Conservation (phyloP, 768 basidiomycete genomes). For the Mycena sanguinolenta region DNA sequence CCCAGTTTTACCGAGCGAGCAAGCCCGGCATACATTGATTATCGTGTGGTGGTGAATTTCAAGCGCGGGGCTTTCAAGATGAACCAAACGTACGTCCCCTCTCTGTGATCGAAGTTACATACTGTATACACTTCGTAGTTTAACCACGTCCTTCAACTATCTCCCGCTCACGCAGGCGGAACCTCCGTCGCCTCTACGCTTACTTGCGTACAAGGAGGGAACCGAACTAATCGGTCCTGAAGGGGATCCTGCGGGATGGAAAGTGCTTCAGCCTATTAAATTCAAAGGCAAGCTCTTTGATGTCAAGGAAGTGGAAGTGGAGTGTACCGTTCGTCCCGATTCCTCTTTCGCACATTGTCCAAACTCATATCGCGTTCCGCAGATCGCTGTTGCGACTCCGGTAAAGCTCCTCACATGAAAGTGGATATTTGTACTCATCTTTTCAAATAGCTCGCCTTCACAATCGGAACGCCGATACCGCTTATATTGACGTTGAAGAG, state of each 20-base stretch:
- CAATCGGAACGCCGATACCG: conserved; percentile 66
- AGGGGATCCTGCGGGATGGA: conserved; percentile 56
- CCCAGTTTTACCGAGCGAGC: conserved; percentile 69
- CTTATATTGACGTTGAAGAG: conserved; percentile 61
- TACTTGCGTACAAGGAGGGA: conserved; percentile 50
- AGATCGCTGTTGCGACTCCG: conserved; percentile 67
- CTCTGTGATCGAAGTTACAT: background rate
- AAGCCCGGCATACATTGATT: conserved; percentile 69
- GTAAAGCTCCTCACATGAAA: conserved; percentile 40
- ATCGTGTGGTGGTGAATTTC: conserved; percentile 64
- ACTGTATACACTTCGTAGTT: conserved; percentile 33
- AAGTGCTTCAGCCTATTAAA: conserved; percentile 43
- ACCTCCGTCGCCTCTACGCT: conserved; percentile 51
- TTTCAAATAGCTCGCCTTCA: conserved; percentile 59
- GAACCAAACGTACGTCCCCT: conserved; percentile 59
- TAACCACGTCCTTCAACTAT: conserved; percentile 49
- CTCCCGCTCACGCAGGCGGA: conserved; percentile 49
- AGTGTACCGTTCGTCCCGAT: conserved; percentile 47
- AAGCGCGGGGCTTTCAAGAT: conserved; percentile 62
- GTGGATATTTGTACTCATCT: conserved; percentile 4
- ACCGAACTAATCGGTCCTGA: conserved; percentile 50
- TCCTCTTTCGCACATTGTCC: background rate
- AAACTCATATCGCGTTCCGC: background rate
- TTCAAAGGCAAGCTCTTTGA: conserved; percentile 52
- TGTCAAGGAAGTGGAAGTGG: conserved; percentile 47